A percentile compares a stretch with the other conserved stretches of the same genome.
phyloP scores from a whole-genome alignment of 495 filamentous ascomycete genomes.

The Aspergillus cavernicola region DNA sequence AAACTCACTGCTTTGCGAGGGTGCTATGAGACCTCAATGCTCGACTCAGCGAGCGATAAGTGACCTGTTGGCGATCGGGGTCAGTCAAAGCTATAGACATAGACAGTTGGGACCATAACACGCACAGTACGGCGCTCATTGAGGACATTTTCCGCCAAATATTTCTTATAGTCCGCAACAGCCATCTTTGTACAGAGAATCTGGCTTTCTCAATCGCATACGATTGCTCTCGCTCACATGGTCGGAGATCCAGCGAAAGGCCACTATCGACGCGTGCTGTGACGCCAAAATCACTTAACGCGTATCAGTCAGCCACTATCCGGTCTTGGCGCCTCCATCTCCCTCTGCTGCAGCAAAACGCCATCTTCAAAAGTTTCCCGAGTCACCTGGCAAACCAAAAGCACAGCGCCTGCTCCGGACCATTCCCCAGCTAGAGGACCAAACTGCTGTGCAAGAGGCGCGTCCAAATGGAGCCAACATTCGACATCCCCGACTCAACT shows the following conservation, averaged over 20 bases:
- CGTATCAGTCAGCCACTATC: conserved; percentile 49
- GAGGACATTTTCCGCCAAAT: conserved; percentile 70
- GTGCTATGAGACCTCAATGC: conserved; percentile 78
- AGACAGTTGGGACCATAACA: not conserved
- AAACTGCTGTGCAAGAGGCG: not conserved
- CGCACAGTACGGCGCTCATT: conserved; percentile 72
- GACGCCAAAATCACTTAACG: conserved; percentile 42
- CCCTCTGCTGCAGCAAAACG: no score
- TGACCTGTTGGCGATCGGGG: conserved; percentile 55
- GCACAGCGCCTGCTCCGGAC: not conserved
- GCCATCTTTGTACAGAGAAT: conserved; percentile 39
- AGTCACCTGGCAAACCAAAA: not conserved
- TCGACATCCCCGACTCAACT: conserved; percentile 78
- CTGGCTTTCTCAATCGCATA: not conserved
- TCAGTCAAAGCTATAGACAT: not conserved
- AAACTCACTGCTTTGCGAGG: conserved; percentile 69
- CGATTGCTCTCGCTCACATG: not conserved
- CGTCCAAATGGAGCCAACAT: conserved; percentile 40
- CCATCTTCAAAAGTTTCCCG: not conserved
- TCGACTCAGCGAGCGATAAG: conserved; percentile 77
- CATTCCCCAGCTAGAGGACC: no score
- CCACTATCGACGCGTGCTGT: conserved; percentile 29
- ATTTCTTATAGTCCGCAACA: conserved; percentile 59
- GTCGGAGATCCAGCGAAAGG: not conserved
- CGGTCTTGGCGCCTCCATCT: conserved; percentile 31